Conservation (phyloP, 202 grass and related monocot species). For the Miscanthus sacchariflorus region DNA sequence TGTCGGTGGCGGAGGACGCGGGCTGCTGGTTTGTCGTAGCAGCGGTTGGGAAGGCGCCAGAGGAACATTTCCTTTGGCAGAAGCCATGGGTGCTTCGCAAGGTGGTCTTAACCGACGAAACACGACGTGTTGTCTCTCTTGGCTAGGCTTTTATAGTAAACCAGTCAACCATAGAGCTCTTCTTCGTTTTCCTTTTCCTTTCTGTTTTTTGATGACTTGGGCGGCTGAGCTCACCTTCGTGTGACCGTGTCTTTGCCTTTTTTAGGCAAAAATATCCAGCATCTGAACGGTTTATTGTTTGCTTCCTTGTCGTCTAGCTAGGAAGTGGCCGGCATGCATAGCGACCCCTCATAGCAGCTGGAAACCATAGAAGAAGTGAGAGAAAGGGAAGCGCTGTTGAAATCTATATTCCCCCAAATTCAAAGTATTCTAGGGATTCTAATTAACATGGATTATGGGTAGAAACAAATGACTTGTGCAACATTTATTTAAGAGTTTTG, state of each 20-base stretch:
- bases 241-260: slow-evolving; percentile 13
- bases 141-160: slow-evolving; percentile 19
- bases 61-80: slow-evolving; percentile 3
- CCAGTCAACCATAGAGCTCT: not conserved
- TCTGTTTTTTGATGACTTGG: not conserved
- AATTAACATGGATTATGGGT: not conserved
- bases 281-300: not conserved
- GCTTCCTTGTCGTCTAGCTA: not conserved
- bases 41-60: not conserved
- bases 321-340: not conserved
- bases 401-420: not conserved
- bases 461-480: too few relatives aligned
- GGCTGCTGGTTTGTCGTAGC: slow-evolving; percentile 9
- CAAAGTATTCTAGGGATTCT: not conserved
- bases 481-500: too few relatives aligned
- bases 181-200: not conserved
- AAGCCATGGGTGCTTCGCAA: slow-evolving; percentile 1
- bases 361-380: not conserved
- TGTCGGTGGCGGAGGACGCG: not conserved
- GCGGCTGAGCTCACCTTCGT: not conserved
- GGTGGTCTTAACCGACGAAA: slow-evolving; percentile 2
- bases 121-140: not conserved
- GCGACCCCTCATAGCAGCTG: not conserved
- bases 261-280: slow-evolving; percentile 9
- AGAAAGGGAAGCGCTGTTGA: not conserved